Base-by-base conservation (phyloP, 331 rosid genomes). In the Phaseolus coccineus region DNA sequence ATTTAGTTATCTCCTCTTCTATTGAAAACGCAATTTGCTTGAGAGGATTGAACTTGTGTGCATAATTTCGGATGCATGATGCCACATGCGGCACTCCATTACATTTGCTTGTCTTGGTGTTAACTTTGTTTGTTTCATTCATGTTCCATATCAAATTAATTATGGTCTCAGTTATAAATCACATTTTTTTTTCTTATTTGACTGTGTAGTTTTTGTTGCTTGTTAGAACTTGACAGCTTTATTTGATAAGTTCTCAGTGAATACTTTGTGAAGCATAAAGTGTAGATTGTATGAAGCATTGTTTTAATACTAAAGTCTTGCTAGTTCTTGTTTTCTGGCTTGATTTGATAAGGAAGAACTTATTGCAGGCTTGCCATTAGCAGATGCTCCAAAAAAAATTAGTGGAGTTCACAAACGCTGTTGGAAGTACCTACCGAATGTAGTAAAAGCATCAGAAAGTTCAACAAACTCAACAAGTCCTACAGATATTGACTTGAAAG, bases 381-480 rank as follows among this genome's bases (percentile, higher is more conserved):
- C 89, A 7, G 98, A 93, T 62, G 89, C 91, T 73, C 92, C 98
- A 0, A 94, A 91, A 87, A 94, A 92, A 78, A 88, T 94, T 24
- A 91, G 98, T 64, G 97, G 99, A 79, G 99, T 91, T 77, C 96
- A 96, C 90, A 96, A 96, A 87, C 96, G 99, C 46, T 90, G 99
- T 84, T 96, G 99, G 99, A 91, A 80, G 80, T 93, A 93, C 87
- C 87, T 93, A 69, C 82, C 89, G 35, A 77, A 79, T 79, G 63
- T 80, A 64, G 64, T 82, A n/a, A 88, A 78, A 53, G 64, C 86
- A 37, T 40, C 69, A 10, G 91, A 80, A 80, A 75, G 73, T 79
- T 77, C 79, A 28, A 76, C 88, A 39, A 88, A 44, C 47, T 40
- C 6, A 57, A 71, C 85, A 3, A 83, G 82, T 50, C 77, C 89